Evolutionary conservation across 345 rosid species (phyloP), one percentile per base, ranked within the genome.

Genomic region (Ceriops tagal): DNA sequence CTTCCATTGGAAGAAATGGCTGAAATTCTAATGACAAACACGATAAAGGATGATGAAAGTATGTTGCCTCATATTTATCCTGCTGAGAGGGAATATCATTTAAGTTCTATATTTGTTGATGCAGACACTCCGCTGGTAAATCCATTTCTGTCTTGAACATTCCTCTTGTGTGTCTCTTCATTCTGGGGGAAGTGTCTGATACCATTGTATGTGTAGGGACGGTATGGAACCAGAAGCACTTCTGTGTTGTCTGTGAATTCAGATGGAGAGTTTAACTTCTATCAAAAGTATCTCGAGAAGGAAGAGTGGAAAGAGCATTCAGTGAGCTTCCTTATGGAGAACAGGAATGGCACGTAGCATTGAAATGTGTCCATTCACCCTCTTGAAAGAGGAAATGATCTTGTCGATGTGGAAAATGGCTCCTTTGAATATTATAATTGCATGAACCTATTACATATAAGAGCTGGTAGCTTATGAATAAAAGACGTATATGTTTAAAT

Each of bases 161-260:
- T 67, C n/a, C 20, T 6, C 9, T 5, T 31, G 16, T 16, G 10
- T 31, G 37, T 20, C 51, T 21, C 35, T 10, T 19, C 16, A 13
- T 22, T 24, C 56, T 5, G 27, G 30, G 53, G 5, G 3, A 30
- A 18, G 4, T 2, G 18, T 30, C 68, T 73, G 19, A 58, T 9
- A 13, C 19, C 20, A 2, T 53, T 21, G 21, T 32, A 35, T 51
- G 26, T 65, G 71, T 77, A 89, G 93, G 93, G 93, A 34, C 82
- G 71, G 37, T 88, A 81, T 71, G 92, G 97, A 67, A 91, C 92
- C 16, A 83, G 95, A 83, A 91, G 92, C 81, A 90, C 72, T 56
- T 82, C 89, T 0, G 85, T 83, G 0, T 51, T 89, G 73, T 76
- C 71, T 51, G 83, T 83, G 73, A 82, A 74, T 73, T 63, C 83